A percentile compares a stretch with the other conserved stretches of the same genome.
phyloP scores from a whole-genome alignment of 2,329 filamentous ascomycete species.

The Oidium heveae region DNA sequence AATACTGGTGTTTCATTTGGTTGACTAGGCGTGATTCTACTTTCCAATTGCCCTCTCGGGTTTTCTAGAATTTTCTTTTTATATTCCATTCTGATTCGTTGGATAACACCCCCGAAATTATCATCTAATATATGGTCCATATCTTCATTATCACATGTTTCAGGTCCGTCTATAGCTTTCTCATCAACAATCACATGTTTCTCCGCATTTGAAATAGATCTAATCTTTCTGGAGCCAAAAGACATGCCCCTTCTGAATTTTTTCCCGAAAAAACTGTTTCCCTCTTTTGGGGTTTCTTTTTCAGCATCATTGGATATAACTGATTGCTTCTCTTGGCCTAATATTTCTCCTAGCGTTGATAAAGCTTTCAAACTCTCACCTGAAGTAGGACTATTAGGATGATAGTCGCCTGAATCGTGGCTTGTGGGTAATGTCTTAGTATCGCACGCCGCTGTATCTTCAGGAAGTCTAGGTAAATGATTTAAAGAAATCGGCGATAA shows the following conservation, averaged over 20 bases:
- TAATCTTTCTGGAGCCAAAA: constrained; percentile 63
- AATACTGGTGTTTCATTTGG: constrained; percentile 53
- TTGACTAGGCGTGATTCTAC: constrained; percentile 40
- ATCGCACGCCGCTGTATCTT: constrained; percentile 16
- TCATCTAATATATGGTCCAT: constrained; percentile 54
- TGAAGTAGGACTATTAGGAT: constrained; percentile 32
- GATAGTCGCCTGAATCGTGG: constrained; percentile 52
- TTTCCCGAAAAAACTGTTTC: constrained; percentile 47
- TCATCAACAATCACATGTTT: constrained; percentile 55
- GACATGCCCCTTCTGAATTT: constrained; percentile 49
- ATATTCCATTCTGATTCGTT: constrained; percentile 48
- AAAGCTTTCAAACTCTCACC: constrained; percentile 21
- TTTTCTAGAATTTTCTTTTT: constrained; percentile 36
- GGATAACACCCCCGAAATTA: constrained; percentile 45
- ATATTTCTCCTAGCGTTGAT: constrained; percentile 20
- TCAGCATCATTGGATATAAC: constrained; percentile 29
- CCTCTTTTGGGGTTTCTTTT: constrained; percentile 34
- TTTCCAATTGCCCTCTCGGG: constrained; percentile 29
- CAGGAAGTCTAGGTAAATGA: too few species aligned
- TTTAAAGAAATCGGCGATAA: too few species aligned
- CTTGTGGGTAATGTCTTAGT: constrained; percentile 29
- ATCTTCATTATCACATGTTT: constrained; percentile 27
- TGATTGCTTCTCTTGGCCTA: constrained; percentile 18
- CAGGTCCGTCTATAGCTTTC: constrained; percentile 36
- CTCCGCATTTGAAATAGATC: constrained; percentile 40